phyloP scores from a whole-genome alignment of 768 basidiomycete genomes.

The Xerocomellus amylosporus region DNA sequence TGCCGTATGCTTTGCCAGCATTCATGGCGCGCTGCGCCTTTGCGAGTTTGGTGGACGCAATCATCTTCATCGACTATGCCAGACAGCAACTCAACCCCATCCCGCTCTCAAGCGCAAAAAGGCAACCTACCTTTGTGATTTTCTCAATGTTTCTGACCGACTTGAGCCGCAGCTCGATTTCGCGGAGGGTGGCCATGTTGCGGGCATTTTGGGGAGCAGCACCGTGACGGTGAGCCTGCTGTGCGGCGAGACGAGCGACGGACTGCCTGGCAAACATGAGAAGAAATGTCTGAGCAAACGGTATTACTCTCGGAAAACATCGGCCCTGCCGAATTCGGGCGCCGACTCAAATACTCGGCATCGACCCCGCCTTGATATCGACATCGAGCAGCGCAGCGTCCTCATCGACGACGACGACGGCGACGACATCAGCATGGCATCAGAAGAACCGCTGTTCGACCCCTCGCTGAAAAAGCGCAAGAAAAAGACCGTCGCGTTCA shows the following conservation, averaged over 20 bases:
- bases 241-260: constrained; percentile 41
- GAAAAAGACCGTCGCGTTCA: constrained; percentile 84
- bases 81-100: constrained; percentile 3
- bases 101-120: neutral
- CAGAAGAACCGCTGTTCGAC: constrained; percentile 78
- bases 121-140: constrained; percentile 85
- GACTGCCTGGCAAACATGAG: constrained; percentile 51
- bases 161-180: constrained; percentile 95
- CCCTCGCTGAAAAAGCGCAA: constrained; percentile 83
- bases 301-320: constrained; percentile 28
- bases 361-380: constrained; percentile 9
- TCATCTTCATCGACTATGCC: constrained; percentile 94
- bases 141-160: constrained; percentile 98
- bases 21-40: constrained; percentile 95
- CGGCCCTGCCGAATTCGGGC: constrained; percentile 33
- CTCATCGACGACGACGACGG: constrained; percentile 20
- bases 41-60: constrained; percentile 94
- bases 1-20: constrained; percentile 88
- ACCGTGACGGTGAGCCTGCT: constrained; percentile 38
- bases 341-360: constrained; percentile 30
- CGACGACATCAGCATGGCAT: constrained; percentile 41
- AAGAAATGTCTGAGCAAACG: neutral
- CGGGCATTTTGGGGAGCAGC: constrained; percentile 52
- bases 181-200: constrained; percentile 96
- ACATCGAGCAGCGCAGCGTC: constrained; percentile 5